phyloP scores from a whole-genome alignment of 1,284 basidiomycete species.

The Coriolopsis trogii region DNA sequence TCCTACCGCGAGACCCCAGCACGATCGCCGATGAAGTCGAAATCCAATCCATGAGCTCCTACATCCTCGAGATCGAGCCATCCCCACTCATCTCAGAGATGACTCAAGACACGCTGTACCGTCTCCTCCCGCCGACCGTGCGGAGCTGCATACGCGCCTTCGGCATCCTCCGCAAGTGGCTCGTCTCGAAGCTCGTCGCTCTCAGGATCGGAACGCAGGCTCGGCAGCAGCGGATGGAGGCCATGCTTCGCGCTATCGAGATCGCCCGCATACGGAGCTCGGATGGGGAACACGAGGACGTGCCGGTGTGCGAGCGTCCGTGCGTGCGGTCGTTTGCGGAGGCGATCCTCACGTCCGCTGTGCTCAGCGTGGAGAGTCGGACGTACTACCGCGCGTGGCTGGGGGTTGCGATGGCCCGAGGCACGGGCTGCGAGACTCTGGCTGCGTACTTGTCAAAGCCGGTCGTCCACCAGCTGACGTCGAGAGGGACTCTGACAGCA shows the following conservation, averaged over 20 bases:
- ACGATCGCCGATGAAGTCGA: conserved; percentile 62
- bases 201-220: conserved; percentile 59
- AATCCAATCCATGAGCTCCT: conserved; percentile 74
- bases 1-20: conserved; percentile 55
- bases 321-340: conserved; percentile 79
- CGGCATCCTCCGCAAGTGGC: conserved; percentile 75
- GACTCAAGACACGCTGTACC: conserved; percentile 68
- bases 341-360: conserved; percentile 67
- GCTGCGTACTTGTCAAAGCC: conserved; percentile 56
- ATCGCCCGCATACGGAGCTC: conserved; percentile 63
- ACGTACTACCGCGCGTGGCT: conserved; percentile 74
- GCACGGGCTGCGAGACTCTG: conserved; percentile 63
- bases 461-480: conserved; percentile 44
- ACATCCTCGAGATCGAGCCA: conserved; percentile 70
- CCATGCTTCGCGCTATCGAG: conserved; percentile 69
- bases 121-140: conserved; percentile 70
- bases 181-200: conserved; percentile 66
- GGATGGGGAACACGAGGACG: conserved; percentile 38
- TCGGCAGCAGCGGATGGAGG: conserved; percentile 73
- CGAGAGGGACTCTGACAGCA: conserved; percentile 58
- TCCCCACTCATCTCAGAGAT: conserved; percentile 71
- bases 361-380: conserved; percentile 76
- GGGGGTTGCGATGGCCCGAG: conserved; percentile 61
- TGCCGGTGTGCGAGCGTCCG: conserved; percentile 48
- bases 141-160: conserved; percentile 76